Conservation (phyloP, 495 filamentous ascomycete species). For the Clavariopsis aquatica region DNA sequence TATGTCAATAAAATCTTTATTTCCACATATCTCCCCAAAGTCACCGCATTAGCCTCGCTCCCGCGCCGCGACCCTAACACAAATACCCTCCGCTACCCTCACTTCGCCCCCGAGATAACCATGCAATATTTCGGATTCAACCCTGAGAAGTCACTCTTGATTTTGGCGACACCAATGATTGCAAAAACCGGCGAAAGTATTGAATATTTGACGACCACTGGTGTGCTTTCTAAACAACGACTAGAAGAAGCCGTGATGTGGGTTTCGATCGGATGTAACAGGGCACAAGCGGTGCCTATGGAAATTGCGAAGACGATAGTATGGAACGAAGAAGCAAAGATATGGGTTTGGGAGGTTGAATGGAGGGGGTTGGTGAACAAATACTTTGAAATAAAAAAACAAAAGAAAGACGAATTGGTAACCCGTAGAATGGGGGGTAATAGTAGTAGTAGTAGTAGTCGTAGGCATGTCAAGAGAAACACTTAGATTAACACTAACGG, state of each 20-base stretch:
- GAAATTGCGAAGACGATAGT: background rate
- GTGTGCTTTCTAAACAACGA: background rate
- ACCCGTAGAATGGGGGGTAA: background rate
- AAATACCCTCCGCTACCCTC: background rate
- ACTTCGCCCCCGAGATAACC: background rate
- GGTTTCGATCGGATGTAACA: background rate
- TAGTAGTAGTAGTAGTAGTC: too few relatives aligned
- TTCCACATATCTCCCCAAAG: background rate
- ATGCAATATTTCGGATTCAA: background rate
- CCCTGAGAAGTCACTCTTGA: background rate
- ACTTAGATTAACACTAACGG: too few relatives aligned
- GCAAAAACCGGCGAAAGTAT: background rate
- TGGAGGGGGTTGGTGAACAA: slow-evolving; percentile 10
- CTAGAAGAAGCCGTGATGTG: slow-evolving; percentile 4
- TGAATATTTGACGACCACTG: background rate
- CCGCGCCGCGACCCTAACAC: slow-evolving; percentile 8
- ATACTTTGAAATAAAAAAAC: slow-evolving; percentile 1
- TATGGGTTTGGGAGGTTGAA: slow-evolving; percentile 11
- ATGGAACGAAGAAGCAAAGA: slow-evolving; percentile 9
- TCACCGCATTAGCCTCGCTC: background rate
- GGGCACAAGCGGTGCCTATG: background rate
- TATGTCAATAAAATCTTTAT: background rate
- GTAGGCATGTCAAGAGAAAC: too few relatives aligned
- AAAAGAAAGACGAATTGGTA: background rate
- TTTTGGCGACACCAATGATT: background rate